Base-by-base conservation (phyloP, 306 rosid genomes). In the Nissolia schottii region DNA sequence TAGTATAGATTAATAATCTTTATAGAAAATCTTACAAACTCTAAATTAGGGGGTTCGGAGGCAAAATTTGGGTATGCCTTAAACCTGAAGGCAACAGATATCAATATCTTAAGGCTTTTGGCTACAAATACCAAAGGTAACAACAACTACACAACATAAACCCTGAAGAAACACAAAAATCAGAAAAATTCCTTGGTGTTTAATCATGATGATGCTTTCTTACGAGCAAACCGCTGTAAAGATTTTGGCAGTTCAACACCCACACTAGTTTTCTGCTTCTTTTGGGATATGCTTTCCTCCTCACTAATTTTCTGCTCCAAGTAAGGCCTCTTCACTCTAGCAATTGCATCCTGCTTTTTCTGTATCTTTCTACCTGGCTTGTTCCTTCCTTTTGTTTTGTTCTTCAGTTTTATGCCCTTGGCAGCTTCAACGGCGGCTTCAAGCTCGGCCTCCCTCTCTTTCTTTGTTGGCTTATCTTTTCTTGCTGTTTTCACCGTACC, bases 371-470 rank as follows among this genome's bases (percentile, higher is more conserved):
- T 94, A 64, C 88, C 87, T 1, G 92, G 81, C 75, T 91, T 91
- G 70, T 77, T 94, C 81, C 96, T 84, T 64, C 98, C 98, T 80
- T 94, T 94, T 6, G 97, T 87, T 79, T 94, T 94, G 15, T 86
- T 91, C 87, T 89, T 94, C 72, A 83, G 64, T 41, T 79, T 78
- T 27, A 41, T 71, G 72, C 79, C 84, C 85, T 91, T 87, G 2
- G 74, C 87, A 32, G 70, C 87, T 76, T 91, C 97, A 32, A 86
- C 6, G 4, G 91, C 92, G 9, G 84, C 89, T 53, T 91, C 98
- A 80, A 82, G 77, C 78, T 91, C 95, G 0, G 81, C 85, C 58
- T 83, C 95, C 65, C 61, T 85, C 78, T 87, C 92, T 77, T 80
- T 29, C 67, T 59, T 80, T 4, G 82, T 58, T 48, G 16, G 53